These are phyloP conservation scores for Arbutus unedo DNA, from an alignment of 148 eudicot genomes.

Conservation along the genomic window DNA sequence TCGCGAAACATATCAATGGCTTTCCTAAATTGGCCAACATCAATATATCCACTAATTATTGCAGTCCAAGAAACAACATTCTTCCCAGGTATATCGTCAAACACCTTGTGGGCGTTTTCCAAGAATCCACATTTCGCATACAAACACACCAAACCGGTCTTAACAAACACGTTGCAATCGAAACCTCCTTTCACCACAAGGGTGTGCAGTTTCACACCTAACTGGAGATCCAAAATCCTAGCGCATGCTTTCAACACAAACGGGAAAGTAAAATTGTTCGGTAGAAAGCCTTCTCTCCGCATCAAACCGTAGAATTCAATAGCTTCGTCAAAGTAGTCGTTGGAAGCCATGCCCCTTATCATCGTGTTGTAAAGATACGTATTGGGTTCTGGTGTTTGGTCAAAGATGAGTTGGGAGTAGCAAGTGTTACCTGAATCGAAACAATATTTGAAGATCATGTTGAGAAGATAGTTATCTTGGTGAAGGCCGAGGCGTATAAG, in stretches of 20 bases:
- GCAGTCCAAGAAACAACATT: constrained; percentile 15
- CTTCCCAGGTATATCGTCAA: constrained; percentile 11
- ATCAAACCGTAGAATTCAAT: constrained; percentile 3
- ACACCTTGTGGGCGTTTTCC: constrained; percentile 5
- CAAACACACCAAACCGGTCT: constrained; percentile 17
- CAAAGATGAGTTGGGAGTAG: constrained; percentile 7
- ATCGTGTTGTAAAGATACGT: constrained; percentile 11
- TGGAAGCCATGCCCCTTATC: constrained; percentile 12
- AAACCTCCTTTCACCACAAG: constrained; percentile 7
- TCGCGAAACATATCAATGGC: constrained; percentile 4
- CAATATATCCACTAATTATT: constrained; percentile 14
- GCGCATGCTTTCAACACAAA: constrained; percentile 10
- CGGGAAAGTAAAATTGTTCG: constrained; percentile 15
- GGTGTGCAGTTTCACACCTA: constrained; percentile 9
- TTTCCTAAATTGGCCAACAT: not conserved
- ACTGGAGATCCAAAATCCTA: constrained; percentile 4
- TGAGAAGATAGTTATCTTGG: constrained; percentile 17
- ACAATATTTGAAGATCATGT: not conserved
- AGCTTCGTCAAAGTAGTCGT: not conserved
- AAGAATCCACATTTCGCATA: constrained; percentile 10
- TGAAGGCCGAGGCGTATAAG: constrained; percentile 11
- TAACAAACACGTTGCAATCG: constrained; percentile 11
- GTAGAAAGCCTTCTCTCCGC: constrained; percentile 7
- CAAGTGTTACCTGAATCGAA: not conserved
- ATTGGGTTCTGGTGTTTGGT: not conserved